Evolutionary conservation across 805 yeast species (phyloP), one percentile per base, ranked within the genome.

Genomic region (Starmerella potacharoeniae): DNA sequence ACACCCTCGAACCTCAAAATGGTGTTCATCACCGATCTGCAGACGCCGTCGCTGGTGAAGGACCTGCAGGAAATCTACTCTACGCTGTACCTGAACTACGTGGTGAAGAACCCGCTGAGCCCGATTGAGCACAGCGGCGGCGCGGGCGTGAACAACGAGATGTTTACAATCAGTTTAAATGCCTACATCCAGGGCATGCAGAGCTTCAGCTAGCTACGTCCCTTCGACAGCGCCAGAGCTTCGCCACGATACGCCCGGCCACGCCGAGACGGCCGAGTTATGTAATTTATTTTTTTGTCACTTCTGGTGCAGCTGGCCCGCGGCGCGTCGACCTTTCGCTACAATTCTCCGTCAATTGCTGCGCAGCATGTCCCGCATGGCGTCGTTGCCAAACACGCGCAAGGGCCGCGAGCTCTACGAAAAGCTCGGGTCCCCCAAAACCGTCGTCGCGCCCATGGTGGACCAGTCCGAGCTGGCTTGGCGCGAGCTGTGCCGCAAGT

Each of bases 381-480:
- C 59, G 11, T 54, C 58, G 16, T 36, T 56, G 56, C 61, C 61
- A 36, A 58, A 56, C 46, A 56, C 46, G 33, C 44, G 35, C 30
- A 49, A 47, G 37, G 97, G 97, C 1, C 75, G 95, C 57, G 80
- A 77, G 49, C 76, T 93, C 1, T 91, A 72, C 66, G 76, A 85
- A 45, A 69, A 77, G 13, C 73, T 91, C 14, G 93, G 93, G 0
- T 64, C 71, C 28, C 98, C 98, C 2, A 78, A 75, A 50, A 86
- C 84, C 60, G 83, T 93, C 30, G 93, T 93, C 22, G 98, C 97
- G 3, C 99, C 99, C 1, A 91, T 93, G 97, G 99, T 93, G 17
- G 99, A 93, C 68, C 97, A 89, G 62, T 82, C 91, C 4, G 99
- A 93, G 66, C 75, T 93, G 17, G 97, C 95, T 1, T 93, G 97